Conservation (phyloP, 495 filamentous ascomycete species). For the Achaetomiella virescens region DNA sequence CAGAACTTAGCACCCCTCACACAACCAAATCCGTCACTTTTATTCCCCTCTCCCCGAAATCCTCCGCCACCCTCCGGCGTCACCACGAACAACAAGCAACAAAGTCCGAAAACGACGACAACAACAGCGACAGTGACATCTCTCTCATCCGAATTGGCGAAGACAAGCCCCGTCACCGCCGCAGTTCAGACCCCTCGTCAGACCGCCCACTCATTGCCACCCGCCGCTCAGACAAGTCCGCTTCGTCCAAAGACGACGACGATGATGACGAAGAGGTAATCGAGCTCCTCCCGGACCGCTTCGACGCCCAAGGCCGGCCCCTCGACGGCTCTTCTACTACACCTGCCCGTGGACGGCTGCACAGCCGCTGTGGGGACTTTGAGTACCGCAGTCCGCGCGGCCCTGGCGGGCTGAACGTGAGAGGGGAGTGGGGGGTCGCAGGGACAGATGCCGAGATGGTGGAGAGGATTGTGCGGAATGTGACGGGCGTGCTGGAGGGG, state of each 20-base stretch:
- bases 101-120: conserved; percentile 14
- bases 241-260: conserved; percentile 19
- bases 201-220: conserved; percentile 21
- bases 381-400: conserved; percentile 20
- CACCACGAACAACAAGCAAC: conserved; percentile 28
- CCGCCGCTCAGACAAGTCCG: conserved; percentile 13
- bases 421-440: conserved; percentile 24
- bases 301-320: conserved; percentile 55
- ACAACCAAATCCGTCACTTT: conserved; percentile 36
- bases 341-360: background rate
- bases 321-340: conserved; percentile 18
- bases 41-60: conserved; percentile 39
- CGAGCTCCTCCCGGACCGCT: conserved; percentile 55
- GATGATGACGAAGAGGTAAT: conserved; percentile 32
- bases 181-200: conserved; percentile 33
- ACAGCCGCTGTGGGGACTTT: conserved; percentile 26
- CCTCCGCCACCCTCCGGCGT: conserved; percentile 33
- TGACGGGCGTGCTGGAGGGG: conserved; percentile 32
- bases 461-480: conserved; percentile 25
- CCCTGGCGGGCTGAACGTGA: conserved; percentile 10
- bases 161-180: conserved; percentile 19
- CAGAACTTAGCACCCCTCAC: conserved; percentile 12
- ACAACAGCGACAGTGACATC: conserved; percentile 2
- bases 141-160: background rate
- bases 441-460: conserved; percentile 31